Conservation (phyloP, 257 asterid genomes). For the Handroanthus guayacan region DNA sequence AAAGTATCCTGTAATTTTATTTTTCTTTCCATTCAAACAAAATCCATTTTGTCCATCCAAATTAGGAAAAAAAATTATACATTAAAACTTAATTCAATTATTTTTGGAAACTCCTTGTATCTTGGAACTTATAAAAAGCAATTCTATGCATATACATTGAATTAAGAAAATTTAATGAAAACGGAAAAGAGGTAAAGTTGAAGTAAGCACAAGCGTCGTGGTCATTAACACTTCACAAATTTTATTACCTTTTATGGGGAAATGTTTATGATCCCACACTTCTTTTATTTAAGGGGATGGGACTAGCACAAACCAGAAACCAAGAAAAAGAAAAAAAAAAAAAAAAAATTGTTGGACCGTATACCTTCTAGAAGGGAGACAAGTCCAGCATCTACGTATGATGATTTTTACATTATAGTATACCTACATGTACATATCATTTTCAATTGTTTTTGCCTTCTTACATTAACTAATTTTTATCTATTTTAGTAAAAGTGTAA, state of each 20-base stretch:
- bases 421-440: background rate
- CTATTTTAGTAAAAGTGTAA: constrained; percentile 12
- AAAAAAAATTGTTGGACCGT: background rate
- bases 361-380: constrained; percentile 25
- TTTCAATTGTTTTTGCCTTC: background rate
- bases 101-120: too few species aligned
- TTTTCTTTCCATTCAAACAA: too few species aligned
- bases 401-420: background rate
- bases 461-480: background rate
- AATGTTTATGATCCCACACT: background rate
- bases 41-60: too few species aligned
- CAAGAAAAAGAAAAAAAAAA: background rate
- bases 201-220: background rate
- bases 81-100: too few species aligned
- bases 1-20: too few species aligned
- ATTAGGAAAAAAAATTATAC: too few species aligned
- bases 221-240: background rate
- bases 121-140: too few species aligned
- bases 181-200: background rate
- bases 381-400: background rate
- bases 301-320: background rate
- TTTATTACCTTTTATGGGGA: background rate
- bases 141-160: too few species aligned
- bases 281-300: too few species aligned
- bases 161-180: background rate